Base-by-base conservation (phyloP, 1,139 yeast species). In the Suhomyces chickasaworum region DNA sequence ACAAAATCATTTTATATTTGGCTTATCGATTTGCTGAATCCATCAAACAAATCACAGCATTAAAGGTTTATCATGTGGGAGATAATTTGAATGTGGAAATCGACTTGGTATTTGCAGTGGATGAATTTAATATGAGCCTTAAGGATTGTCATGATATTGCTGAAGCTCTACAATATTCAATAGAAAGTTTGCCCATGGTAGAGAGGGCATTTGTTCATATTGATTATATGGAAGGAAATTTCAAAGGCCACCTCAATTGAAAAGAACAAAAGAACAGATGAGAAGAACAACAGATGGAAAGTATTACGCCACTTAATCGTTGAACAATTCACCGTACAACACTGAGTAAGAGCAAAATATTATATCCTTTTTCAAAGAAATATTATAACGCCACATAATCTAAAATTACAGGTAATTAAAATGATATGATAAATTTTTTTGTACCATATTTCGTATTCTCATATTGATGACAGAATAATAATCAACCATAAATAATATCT, bases 171-270 rank as follows among this genome's bases (percentile, higher is more conserved):
- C 95, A 87, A 64, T 87, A 86, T 59, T 87, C 95, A 1, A 73
- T 87, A 35, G 95, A 87, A 56, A 81, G 90, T 0, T 68, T 87
- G 45, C 90, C 93, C 0, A 79, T 74, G 64, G 90, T 87, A 2
- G 93, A 86, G 60, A 71, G 95, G 44, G 90, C 93, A 2, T 87
- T 83, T 71, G 95, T 86, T 10, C 95, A 87, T 60, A 75, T 87
- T 34, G 95, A 87, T 57, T 86, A 86, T 55, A 75, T 75, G 74
- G 80, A 73, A 47, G 78, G 79, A 8, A 79, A 79, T 53, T 78
- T 61, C 60, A 64, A 68, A 48, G 84, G 84, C 1, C 84, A 79
- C 55, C n/a, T n/a, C n/a, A n/a, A n/a, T n/a, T n/a, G n/a, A n/a
- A n/a, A n/a, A n/a, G n/a, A n/a, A n/a, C n/a, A n/a, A n/a, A n/a